Conservation (phyloP, 805 yeast genomes). For the Cyberlindnera petersonii region DNA sequence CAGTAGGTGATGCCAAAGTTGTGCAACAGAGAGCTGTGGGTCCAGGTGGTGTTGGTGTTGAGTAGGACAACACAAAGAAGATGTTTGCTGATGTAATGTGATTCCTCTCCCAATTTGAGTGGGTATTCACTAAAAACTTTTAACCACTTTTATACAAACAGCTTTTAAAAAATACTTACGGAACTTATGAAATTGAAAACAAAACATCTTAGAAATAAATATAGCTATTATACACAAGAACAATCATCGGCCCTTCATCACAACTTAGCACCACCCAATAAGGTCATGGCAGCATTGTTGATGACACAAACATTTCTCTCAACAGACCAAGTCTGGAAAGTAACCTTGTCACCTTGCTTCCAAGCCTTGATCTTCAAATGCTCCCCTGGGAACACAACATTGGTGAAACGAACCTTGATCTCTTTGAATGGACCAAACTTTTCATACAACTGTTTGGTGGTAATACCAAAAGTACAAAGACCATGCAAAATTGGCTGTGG, state of each 20-base stretch:
- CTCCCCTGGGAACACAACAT: slow-evolving; percentile 94
- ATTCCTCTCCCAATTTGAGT: too few species aligned
- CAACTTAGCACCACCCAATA: slow-evolving; percentile 28
- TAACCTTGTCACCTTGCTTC: slow-evolving; percentile 62
- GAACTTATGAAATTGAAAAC: too few species aligned
- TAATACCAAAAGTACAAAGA: slow-evolving; percentile 79
- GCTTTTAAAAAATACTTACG: too few species aligned
- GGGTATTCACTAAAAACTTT: too few species aligned
- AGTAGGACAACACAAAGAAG: background rate
- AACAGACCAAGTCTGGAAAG: slow-evolving; percentile 77
- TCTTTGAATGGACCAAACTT: slow-evolving; percentile 79
- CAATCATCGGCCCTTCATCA: slow-evolving; percentile 5
- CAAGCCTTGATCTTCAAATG: slow-evolving; percentile 76
- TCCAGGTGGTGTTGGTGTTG: slow-evolving; percentile 11
- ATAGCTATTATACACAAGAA: too few species aligned
- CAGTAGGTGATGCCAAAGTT: slow-evolving; percentile 9
- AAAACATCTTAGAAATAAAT: too few species aligned
- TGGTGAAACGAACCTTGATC: slow-evolving; percentile 85
- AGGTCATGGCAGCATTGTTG: slow-evolving; percentile 80
- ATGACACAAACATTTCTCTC: slow-evolving; percentile 78
- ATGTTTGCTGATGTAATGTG: background rate
- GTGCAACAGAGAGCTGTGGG: slow-evolving; percentile 12
- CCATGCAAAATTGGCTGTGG: slow-evolving; percentile 90
- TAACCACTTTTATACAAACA: too few species aligned
- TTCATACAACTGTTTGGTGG: slow-evolving; percentile 71